A percentile compares a stretch with the other conserved stretches of the same genome.
phyloP scores from a whole-genome alignment of 2,329 filamentous ascomycete genomes.

The Epichloe typhina region DNA sequence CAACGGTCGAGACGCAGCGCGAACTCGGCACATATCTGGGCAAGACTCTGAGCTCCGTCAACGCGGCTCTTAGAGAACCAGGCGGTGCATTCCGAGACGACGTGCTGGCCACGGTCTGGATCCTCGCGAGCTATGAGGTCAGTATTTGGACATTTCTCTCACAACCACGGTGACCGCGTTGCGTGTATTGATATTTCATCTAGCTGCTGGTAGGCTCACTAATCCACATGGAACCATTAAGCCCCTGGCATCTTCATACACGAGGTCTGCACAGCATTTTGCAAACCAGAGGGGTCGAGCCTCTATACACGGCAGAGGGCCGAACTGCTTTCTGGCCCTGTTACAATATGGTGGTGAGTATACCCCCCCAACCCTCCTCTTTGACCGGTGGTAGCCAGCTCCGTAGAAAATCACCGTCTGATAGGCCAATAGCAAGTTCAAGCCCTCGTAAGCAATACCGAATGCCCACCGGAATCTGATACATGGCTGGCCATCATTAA shows the following conservation, averaged over 20 bases:
- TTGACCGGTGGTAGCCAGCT: too few relatives aligned
- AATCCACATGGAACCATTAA: slow-evolving; percentile 11
- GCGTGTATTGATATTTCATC: not conserved
- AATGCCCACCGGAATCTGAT: slow-evolving; percentile 23
- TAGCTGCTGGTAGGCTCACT: slow-evolving; percentile 27
- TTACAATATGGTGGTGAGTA: slow-evolving; percentile 25
- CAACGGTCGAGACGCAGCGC: slow-evolving; percentile 14
- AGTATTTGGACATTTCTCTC: not conserved
- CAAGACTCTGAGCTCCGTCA: slow-evolving; percentile 24
- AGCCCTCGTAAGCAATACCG: slow-evolving; percentile 17
- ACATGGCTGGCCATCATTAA: slow-evolving; percentile 22
- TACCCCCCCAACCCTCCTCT: too few relatives aligned
- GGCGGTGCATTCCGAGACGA: slow-evolving; percentile 19
- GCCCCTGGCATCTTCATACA: slow-evolving; percentile 25
- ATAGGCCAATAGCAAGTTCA: slow-evolving; percentile 21
- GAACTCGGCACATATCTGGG: slow-evolving; percentile 24
- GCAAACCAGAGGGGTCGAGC: slow-evolving; percentile 19
- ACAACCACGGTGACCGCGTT: not conserved
- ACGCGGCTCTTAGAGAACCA: slow-evolving; percentile 21
- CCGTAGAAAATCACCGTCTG: too few relatives aligned
- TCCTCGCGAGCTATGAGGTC: slow-evolving; percentile 27
- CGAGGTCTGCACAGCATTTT: slow-evolving; percentile 24
- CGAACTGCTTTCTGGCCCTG: slow-evolving; percentile 25
- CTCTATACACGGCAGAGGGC: slow-evolving; percentile 12
- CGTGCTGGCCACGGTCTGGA: slow-evolving; percentile 26